Percentiles rank a stretch among this genome's conserved stretches.
phyloP scores from a whole-genome alignment of 139 green algal species.

The Chlamydomonas sphaeroides region DNA sequence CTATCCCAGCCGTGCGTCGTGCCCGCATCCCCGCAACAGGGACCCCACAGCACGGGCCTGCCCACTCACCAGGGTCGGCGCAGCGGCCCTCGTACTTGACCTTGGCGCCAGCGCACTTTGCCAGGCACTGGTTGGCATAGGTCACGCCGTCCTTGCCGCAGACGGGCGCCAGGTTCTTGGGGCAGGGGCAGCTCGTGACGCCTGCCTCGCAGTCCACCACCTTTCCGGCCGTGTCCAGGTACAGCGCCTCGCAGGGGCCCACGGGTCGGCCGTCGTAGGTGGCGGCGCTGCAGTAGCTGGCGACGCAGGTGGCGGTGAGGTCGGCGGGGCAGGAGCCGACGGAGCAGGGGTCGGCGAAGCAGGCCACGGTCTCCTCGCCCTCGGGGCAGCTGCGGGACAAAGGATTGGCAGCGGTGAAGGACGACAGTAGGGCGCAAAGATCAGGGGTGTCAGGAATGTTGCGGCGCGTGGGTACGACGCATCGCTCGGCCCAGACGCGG shows the following conservation, averaged over 20 bases:
- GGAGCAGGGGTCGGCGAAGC: constrained; percentile 18
- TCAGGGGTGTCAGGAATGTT: no score
- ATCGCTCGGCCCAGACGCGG: no score
- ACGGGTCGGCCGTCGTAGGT: background rate
- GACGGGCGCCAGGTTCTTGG: background rate
- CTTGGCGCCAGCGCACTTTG: constrained; percentile 1
- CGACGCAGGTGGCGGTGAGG: background rate
- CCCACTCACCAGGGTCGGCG: background rate
- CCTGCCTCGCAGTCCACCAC: background rate
- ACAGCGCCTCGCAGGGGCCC: constrained; percentile 7
- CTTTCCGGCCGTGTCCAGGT: background rate
- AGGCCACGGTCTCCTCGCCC: background rate
- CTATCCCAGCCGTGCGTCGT: no score
- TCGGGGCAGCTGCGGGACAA: no score
- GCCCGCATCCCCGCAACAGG: no score
- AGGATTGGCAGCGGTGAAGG: no score
- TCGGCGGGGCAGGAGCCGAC: background rate
- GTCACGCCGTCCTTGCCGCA: constrained; percentile 43
- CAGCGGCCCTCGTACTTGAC: constrained; percentile 34
- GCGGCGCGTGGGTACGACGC: no score
- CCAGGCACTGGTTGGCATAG: constrained; percentile 46
- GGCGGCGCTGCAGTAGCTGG: constrained; percentile 1
- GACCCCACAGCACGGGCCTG: no score
- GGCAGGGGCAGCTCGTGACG: background rate
- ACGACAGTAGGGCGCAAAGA: no score